Conservation (phyloP, 2,329 filamentous ascomycete genomes). For the Zasmidium cellare region DNA sequence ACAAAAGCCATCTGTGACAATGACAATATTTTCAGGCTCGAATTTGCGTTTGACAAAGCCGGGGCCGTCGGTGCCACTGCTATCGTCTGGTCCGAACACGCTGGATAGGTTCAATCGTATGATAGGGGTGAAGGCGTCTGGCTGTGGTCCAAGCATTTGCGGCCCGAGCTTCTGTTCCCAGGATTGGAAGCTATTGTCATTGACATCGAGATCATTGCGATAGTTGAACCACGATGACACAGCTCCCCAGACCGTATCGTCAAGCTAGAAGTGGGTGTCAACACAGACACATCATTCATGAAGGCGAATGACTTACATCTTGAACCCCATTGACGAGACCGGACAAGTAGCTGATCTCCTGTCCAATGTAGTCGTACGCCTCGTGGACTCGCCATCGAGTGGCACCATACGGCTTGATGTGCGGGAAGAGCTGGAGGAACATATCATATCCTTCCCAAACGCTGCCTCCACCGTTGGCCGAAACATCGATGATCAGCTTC, state of each 20-base stretch:
- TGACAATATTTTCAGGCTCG: conserved; percentile 57
- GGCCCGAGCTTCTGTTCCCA: conserved; percentile 51
- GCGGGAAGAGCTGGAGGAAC: conserved; percentile 59
- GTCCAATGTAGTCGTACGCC: conserved; percentile 45
- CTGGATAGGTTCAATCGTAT: conserved; percentile 54
- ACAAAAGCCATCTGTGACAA: conserved; percentile 50
- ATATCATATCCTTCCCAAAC: conserved; percentile 62
- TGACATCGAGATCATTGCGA: conserved; percentile 47
- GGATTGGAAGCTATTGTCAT: conserved; percentile 50
- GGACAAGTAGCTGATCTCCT: conserved; percentile 40
- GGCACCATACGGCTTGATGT: conserved; percentile 50
- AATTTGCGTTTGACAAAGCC: conserved; percentile 57
- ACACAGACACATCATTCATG: neutral
- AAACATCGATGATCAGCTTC: conserved; percentile 61
- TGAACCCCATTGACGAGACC: conserved; percentile 34
- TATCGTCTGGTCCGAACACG: conserved; percentile 40
- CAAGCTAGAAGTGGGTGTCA: conserved; percentile 22
- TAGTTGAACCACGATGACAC: conserved; percentile 49
- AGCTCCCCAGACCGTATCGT: conserved; percentile 42
- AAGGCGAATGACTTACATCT: neutral
- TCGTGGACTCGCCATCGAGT: conserved; percentile 55
- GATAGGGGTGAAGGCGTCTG: conserved; percentile 59
- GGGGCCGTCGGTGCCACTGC: conserved; percentile 41
- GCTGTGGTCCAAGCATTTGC: conserved; percentile 39
- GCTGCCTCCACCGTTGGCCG: conserved; percentile 59